Conservation (phyloP, 495 filamentous ascomycete genomes). For the Alectoria sarmentosa region DNA sequence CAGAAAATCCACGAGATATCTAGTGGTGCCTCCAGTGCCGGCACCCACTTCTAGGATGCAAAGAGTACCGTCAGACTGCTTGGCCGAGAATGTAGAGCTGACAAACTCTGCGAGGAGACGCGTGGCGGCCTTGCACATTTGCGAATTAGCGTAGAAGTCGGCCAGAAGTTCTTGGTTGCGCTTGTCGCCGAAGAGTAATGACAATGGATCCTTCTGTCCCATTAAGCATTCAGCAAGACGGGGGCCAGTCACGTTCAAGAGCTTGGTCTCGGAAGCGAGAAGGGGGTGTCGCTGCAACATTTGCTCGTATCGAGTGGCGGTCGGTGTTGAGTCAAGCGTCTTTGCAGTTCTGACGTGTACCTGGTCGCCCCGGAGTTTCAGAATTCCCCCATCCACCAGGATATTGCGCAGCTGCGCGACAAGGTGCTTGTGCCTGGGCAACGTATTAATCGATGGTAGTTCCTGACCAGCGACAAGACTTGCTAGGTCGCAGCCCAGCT, state of each 20-base stretch:
- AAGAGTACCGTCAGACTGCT: slow-evolving; percentile 13
- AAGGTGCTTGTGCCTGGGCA: slow-evolving; percentile 29
- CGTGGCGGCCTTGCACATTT: slow-evolving; percentile 20
- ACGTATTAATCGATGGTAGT: slow-evolving; percentile 23
- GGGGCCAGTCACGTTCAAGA: slow-evolving; percentile 23
- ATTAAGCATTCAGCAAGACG: slow-evolving; percentile 25
- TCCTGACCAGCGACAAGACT: slow-evolving; percentile 25
- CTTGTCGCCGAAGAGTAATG: slow-evolving; percentile 19
- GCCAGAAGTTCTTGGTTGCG: slow-evolving; percentile 11
- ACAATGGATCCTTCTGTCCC: slow-evolving; percentile 18
- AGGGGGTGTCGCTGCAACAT: slow-evolving; percentile 19
- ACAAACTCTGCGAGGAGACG: slow-evolving; percentile 19
- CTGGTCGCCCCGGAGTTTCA: not conserved
- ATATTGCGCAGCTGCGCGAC: slow-evolving; percentile 31
- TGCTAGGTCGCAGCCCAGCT: slow-evolving; percentile 32
- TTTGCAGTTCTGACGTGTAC: slow-evolving; percentile 9
- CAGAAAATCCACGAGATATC: slow-evolving; percentile 24
- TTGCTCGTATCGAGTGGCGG: slow-evolving; percentile 2
- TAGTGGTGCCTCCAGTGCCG: slow-evolving; percentile 41
- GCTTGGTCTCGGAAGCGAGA: slow-evolving; percentile 22
- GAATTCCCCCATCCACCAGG: slow-evolving; percentile 29
- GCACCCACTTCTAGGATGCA: slow-evolving; percentile 40
- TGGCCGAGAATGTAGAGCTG: not conserved
- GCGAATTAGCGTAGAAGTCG: slow-evolving; percentile 25
- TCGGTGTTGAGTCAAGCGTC: slow-evolving; percentile 2